Percentiles rank a stretch among this genome's conserved stretches.
These are phyloP conservation scores for Coemansia sp. DNA, from an alignment of 192 early-diverging fungal species.

Conservation along the genomic window DNA sequence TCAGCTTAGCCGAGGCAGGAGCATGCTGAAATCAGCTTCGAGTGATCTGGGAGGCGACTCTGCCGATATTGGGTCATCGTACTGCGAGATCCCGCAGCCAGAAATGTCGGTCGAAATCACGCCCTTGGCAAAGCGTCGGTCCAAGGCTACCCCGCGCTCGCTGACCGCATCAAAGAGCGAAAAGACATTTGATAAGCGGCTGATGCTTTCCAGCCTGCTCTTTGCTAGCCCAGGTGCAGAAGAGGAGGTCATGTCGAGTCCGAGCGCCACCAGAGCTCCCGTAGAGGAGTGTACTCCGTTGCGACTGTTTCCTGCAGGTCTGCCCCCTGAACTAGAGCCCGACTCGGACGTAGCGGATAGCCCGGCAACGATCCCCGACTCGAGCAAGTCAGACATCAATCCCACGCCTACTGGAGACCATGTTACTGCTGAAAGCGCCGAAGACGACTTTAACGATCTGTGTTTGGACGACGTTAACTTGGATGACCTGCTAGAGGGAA, in stretches of 20 bases:
- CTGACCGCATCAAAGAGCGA: conserved; percentile 35
- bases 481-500: conserved; percentile 26
- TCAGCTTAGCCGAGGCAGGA: not conserved
- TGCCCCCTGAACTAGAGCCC: not conserved
- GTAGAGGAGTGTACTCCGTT: not conserved
- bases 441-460: conserved; percentile 16
- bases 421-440: not conserved
- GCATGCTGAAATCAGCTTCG: conserved; percentile 1
- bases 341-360: not conserved
- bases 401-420: not conserved
- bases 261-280: not conserved
- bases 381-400: not conserved
- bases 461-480: conserved; percentile 38
- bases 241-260: not conserved
- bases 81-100: not conserved
- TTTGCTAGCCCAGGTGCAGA: not conserved
- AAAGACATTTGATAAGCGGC: conserved; percentile 35
- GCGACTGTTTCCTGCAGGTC: not conserved
- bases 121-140: conserved; percentile 26
- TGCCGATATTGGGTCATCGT: not conserved
- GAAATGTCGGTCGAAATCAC: conserved; percentile 16
- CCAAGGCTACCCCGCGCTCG: conserved; percentile 25
- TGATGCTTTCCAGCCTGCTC: conserved; percentile 42
- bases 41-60: conserved; percentile 22
- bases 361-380: not conserved